Base-by-base conservation (phyloP, 805 yeast species). In the Yarrowia hollandica region DNA sequence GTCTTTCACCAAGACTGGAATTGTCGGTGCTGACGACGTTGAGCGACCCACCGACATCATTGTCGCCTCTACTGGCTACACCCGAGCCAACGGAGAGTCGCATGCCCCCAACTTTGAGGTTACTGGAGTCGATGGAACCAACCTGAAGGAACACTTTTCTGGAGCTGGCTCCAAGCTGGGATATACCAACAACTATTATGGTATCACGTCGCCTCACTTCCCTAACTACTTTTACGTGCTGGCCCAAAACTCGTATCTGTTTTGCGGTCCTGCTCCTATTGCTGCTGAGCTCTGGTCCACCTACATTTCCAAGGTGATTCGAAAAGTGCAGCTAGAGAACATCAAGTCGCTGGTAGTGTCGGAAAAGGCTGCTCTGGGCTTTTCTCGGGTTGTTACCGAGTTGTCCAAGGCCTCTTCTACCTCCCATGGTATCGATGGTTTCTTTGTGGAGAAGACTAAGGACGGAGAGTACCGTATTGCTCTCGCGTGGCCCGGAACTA, bases 181-280 rank as follows among this genome's bases (percentile, higher is more conserved):
- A 21, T 37, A 28, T 28, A 60, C 64, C 22, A 34, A 31, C 28
- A 48, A 62, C 31, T 64, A 64, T 33, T 37, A 63, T 14, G 44
- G 64, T 3, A 31, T 63, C 22, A 57, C 64, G 1, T 64, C 59
- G 10, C 64, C 66, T 12, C 39, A 60, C 18, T 30, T 64, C 34
- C 66, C 66, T 16, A 64, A 64, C 52, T 64, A 62, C 59, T 63
- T 63, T 33, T 34, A 37, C 25, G 60, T 50, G 15, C 25, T 33
- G 33, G 61, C 61, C 15, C 61, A 60, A 22, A 60, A 60, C 35
- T 38, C 60, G 2, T 50, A 44, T 10, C 41, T 54, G 4, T 60
- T 42, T 34, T 37, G 56, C n/a, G 61, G 61, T n/a, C 34, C 61
- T 11, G 42, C 59, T 18, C 54, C 56, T 18, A 33, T 41, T 21